Percentiles rank a stretch among this genome's conserved stretches.
These are phyloP conservation scores for Cucurbita argyrosperma DNA, from an alignment of 306 rosid genomes.

Conservation along the genomic window DNA sequence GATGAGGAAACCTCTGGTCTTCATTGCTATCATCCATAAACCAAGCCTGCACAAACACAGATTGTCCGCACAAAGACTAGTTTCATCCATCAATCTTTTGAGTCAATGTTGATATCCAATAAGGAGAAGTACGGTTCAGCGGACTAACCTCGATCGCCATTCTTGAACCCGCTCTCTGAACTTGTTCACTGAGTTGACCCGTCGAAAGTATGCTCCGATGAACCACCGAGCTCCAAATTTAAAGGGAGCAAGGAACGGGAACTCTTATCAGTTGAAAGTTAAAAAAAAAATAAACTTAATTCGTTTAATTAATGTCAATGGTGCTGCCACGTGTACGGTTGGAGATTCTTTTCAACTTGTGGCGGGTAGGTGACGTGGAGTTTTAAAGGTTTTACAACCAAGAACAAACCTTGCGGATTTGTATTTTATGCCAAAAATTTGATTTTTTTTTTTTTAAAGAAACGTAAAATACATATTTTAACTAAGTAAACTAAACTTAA, in stretches of 20 bases:
- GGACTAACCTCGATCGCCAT: constrained; percentile 1
- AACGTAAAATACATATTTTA: too few species aligned
- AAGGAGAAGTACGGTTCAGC: not conserved
- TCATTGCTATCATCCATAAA: constrained; percentile 52
- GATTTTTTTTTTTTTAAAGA: too few species aligned
- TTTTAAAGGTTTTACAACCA: not conserved
- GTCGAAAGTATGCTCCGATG: not conserved
- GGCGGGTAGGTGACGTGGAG: not conserved
- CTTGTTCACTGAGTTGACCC: not conserved
- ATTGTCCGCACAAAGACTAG: constrained; percentile 27
- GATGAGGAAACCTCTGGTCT: constrained; percentile 72
- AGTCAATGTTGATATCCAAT: not conserved
- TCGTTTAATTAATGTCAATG: not conserved
- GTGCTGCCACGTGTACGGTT: not conserved
- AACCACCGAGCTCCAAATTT: not conserved
- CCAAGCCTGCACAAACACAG: constrained; percentile 48
- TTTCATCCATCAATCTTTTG: not conserved
- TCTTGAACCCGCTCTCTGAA: not conserved
- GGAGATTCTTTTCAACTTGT: not conserved
- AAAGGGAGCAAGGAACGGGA: not conserved
- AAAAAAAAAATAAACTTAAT: not conserved
- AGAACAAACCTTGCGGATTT: not conserved
- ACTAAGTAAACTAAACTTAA: too few species aligned
- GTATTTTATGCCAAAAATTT: not conserved
- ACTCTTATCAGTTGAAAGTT: not conserved